Conservation (phyloP, 2,329 filamentous ascomycete genomes). For the Berkeleyomyces basicola region DNA sequence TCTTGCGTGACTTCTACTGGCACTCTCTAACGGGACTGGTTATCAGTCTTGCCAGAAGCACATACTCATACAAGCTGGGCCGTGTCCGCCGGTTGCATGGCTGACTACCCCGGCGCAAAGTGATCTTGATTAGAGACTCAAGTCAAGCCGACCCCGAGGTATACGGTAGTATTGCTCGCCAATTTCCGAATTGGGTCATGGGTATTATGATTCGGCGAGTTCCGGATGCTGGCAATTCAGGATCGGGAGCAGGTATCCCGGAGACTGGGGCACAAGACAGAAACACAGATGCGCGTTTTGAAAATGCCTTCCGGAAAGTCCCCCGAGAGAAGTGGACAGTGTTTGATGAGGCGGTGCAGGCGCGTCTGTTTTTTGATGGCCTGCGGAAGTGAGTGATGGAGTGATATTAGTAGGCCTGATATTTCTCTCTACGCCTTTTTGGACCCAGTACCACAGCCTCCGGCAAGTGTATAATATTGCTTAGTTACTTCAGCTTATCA, state of each 20-base stretch:
- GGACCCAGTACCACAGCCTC: neutral
- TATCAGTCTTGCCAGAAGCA: slow-evolving; percentile 61
- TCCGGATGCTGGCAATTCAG: slow-evolving; percentile 29
- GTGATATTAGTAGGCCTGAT: neutral
- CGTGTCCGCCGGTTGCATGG: slow-evolving; percentile 60
- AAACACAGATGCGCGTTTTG: slow-evolving; percentile 60
- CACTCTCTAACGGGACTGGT: slow-evolving; percentile 69
- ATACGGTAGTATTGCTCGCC: slow-evolving; percentile 61
- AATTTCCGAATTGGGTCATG: slow-evolving; percentile 59
- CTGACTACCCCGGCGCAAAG: slow-evolving; percentile 63
- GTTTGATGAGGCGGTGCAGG: slow-evolving; percentile 50
- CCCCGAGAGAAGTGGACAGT: slow-evolving; percentile 60
- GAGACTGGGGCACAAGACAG: slow-evolving; percentile 53
- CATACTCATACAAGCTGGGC: slow-evolving; percentile 71
- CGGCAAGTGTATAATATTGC: too few species aligned
- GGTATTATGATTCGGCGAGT: slow-evolving; percentile 79
- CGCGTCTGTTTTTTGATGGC: slow-evolving; percentile 4
- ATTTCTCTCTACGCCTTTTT: neutral
- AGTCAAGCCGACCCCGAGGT: slow-evolving; percentile 85
- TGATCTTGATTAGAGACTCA: slow-evolving; percentile 77
- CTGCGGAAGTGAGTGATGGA: neutral
- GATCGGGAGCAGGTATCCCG: slow-evolving; percentile 30
- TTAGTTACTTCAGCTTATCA: too few species aligned
- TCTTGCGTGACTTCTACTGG: slow-evolving; percentile 75
- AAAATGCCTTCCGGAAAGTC: slow-evolving; percentile 63